Percentiles rank a stretch among this genome's conserved stretches.
Conservation (phyloP, 2,329 filamentous ascomycete genomes). For the Epichloe amarillans region DNA sequence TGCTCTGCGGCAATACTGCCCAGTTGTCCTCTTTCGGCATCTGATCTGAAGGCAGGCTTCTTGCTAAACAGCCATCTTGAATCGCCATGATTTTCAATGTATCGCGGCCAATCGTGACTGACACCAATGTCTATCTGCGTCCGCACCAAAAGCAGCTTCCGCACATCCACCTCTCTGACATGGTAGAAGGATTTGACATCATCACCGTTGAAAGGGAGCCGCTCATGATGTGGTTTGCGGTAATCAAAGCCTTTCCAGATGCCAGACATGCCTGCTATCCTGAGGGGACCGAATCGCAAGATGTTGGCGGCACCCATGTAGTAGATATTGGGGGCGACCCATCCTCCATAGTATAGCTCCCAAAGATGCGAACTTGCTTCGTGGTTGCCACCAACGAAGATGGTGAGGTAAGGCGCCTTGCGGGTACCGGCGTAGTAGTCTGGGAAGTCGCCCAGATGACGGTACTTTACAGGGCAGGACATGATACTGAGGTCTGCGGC, state of each 20-base stretch:
- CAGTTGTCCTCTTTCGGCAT: conserved; percentile 61
- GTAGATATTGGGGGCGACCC: conserved; percentile 95
- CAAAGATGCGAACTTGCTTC: conserved; percentile 83
- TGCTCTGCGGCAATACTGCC: conserved; percentile 70
- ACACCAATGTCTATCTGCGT: conserved; percentile 83
- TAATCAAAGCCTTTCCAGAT: conserved; percentile 95
- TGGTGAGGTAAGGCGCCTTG: conserved; percentile 72
- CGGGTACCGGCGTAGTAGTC: conserved; percentile 77
- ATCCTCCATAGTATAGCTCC: conserved; percentile 92
- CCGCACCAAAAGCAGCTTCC: conserved; percentile 73
- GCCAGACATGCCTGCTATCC: conserved; percentile 81
- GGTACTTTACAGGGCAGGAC: conserved; percentile 80
- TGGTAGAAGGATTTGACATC: conserved; percentile 81
- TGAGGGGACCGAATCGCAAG: conserved; percentile 65
- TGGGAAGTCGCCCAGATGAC: conserved; percentile 80
- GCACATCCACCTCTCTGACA: conserved; percentile 76
- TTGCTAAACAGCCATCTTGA: conserved; percentile 50
- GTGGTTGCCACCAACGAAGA: conserved; percentile 92
- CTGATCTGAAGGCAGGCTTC: conserved; percentile 63
- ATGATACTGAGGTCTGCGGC: conserved; percentile 77
- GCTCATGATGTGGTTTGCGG: conserved; percentile 67
- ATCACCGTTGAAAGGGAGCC: conserved; percentile 66
- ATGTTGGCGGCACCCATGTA: conserved; percentile 92
- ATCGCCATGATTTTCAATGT: conserved; percentile 69
- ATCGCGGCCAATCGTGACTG: conserved; percentile 91